phyloP scores from a whole-genome alignment of 306 rosid genomes.

The Crotalaria pallida region DNA sequence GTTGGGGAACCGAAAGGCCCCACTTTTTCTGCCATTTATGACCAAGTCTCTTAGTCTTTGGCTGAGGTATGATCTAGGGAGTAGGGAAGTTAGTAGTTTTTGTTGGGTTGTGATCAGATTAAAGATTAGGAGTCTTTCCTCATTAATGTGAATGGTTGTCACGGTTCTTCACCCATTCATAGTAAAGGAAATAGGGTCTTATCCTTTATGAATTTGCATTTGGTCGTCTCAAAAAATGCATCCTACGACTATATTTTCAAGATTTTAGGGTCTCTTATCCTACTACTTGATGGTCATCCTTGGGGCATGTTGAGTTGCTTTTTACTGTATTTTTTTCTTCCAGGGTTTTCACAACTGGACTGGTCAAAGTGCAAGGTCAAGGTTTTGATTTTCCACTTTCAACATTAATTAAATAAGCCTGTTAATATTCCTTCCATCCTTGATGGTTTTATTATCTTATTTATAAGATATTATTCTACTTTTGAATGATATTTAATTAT shows the following conservation, averaged over 20 bases:
- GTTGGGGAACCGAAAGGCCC: background rate
- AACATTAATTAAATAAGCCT: too few relatives aligned
- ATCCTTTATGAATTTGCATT: background rate
- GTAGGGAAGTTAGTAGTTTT: background rate
- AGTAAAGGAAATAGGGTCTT: background rate
- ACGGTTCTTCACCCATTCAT: background rate
- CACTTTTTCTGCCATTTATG: too few relatives aligned
- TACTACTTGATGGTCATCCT: background rate
- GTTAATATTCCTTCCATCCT: too few relatives aligned
- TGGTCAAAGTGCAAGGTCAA: background rate
- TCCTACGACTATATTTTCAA: background rate
- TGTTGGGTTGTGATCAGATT: slow-evolving; percentile 4
- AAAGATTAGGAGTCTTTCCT: slow-evolving; percentile 12
- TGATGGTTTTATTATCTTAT: too few relatives aligned
- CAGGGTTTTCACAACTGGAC: background rate
- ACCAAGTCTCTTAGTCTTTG: too few relatives aligned
- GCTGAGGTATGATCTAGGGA: background rate
- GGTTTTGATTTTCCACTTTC: too few relatives aligned
- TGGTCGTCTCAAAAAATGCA: background rate
- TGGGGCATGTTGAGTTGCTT: too few relatives aligned
- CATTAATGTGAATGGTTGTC: slow-evolving; percentile 1
- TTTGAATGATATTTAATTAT: too few relatives aligned
- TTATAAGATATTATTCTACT: too few relatives aligned
- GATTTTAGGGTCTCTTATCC: background rate
- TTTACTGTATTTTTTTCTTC: too few relatives aligned